These are phyloP conservation scores for Penicillium daleae DNA, from an alignment of 495 filamentous ascomycete genomes.

Conservation along the genomic window DNA sequence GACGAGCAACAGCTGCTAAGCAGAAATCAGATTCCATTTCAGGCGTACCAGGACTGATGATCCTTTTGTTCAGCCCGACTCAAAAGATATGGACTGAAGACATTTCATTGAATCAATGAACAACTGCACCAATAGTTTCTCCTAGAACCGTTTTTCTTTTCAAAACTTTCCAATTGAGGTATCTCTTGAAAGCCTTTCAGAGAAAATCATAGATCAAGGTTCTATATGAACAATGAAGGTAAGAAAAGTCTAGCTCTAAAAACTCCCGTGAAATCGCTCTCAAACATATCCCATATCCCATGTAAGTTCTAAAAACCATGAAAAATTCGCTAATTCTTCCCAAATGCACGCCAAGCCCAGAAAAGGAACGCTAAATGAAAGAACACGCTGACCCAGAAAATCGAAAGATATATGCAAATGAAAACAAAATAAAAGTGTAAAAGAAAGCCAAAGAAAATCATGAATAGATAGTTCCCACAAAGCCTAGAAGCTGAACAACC, in stretches of 20 bases:
- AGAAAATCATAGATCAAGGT: neutral
- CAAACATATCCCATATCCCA: conserved; percentile 1
- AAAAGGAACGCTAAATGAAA: neutral
- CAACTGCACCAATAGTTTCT: no score
- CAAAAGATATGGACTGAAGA: no score
- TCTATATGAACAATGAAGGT: neutral
- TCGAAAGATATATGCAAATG: neutral
- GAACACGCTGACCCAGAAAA: neutral
- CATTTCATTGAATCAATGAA: no score
- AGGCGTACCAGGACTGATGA: no score
- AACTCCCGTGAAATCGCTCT: neutral
- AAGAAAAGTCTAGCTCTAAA: neutral
- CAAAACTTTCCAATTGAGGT: no score
- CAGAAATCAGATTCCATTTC: no score
- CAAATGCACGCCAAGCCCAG: neutral
- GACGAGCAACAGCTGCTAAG: no score
- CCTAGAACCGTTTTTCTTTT: no score
- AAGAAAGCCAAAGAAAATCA: neutral
- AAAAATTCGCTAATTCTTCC: neutral
- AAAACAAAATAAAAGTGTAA: neutral
- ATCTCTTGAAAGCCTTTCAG: neutral
- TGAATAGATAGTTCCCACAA: conserved; percentile 4
- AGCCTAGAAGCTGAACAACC: conserved; percentile 79
- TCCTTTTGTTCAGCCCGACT: no score
- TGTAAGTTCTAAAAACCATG: neutral